Base-by-base conservation (phyloP, 108 stramenopile genomes). In the Cyclotella baltica region DNA sequence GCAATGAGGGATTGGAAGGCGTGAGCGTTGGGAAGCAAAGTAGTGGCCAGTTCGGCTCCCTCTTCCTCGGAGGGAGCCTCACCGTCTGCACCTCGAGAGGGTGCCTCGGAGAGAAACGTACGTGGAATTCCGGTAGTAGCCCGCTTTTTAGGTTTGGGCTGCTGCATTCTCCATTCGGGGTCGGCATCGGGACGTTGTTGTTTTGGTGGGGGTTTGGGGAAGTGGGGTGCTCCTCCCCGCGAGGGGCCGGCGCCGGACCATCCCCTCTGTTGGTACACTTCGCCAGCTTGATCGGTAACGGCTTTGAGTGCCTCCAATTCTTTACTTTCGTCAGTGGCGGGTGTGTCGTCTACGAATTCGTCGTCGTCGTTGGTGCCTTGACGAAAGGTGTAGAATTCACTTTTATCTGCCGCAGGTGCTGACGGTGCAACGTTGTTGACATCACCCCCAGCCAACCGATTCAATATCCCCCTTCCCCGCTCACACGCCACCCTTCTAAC, bases 41-140 rank as follows among this genome's bases (percentile, higher is more conserved):
- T 71, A 13, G 64, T 25, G 64, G 55, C 64, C 0, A 36, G 22
- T 15, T 30, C 78, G 19, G 50, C 70, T 15, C 2, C 30, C 5
- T 31, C 27, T 25, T 70, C 76, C 3, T 51, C 47, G 3, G n/a
- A 18, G 48, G 16, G 29, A 13, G 27, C 67, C 15, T 29, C 36
- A 35, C 33, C 67, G 2, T 27, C 43, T 2, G 33, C 36, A 47
- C 51, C 46, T 15, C 72, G 76, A 27, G 87, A 80, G 11, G 86
- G 86, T 52, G 67, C 51, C 10, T 86, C 81, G 33, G 88, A 85
- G 18, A 91, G 74, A 69, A 95, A 95, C 4, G 94, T 95, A 30
- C 94, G 70, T 0, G 94, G 94, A 37, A 95, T 95, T 30, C 94
- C 94, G n/a, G n/a, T n/a, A 20, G 92, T 92, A 23, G 90, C 81